phyloP scores from a whole-genome alignment of 768 basidiomycete genomes.

The Coprinellus aureogranulatus region DNA sequence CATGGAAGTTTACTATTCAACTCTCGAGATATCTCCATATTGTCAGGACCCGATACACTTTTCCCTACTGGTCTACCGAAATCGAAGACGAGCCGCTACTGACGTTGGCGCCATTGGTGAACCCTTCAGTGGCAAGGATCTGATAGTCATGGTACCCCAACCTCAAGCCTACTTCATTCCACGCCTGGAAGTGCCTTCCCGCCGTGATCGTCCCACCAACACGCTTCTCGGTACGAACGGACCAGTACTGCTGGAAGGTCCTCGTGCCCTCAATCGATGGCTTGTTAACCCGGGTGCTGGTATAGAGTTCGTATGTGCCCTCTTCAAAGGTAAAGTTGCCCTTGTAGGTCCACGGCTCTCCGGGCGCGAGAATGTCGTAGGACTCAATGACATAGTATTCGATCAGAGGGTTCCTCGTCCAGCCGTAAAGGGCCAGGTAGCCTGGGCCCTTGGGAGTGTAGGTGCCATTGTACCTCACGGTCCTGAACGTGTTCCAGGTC shows the following conservation, averaged over 20 bases:
- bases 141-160: constrained; percentile 42
- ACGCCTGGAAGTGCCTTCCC: constrained; percentile 43
- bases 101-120: constrained; percentile 13
- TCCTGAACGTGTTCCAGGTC: constrained; percentile 15
- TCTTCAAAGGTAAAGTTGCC: constrained; percentile 43
- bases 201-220: constrained; percentile 32
- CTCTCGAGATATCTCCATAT: too few species aligned
- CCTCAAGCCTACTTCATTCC: constrained; percentile 35
- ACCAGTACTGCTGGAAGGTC: constrained; percentile 49
- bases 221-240: constrained; percentile 34
- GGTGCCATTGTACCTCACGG: constrained; percentile 30
- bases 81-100: constrained; percentile 30
- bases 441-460: constrained; percentile 33
- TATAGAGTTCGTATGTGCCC: constrained; percentile 40
- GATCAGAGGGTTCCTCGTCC: constrained; percentile 45
- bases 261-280: constrained; percentile 42
- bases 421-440: constrained; percentile 48
- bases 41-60: too few species aligned
- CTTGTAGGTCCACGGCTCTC: constrained; percentile 26
- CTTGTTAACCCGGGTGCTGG: constrained; percentile 33
- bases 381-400: constrained; percentile 49
- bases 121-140: constrained; percentile 48
- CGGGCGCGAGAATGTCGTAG: constrained; percentile 36
- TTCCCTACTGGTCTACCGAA: not conserved
- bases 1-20: too few species aligned